phyloP scores from a whole-genome alignment of 2,329 filamentous ascomycete genomes.

The Zasmidium angulare region DNA sequence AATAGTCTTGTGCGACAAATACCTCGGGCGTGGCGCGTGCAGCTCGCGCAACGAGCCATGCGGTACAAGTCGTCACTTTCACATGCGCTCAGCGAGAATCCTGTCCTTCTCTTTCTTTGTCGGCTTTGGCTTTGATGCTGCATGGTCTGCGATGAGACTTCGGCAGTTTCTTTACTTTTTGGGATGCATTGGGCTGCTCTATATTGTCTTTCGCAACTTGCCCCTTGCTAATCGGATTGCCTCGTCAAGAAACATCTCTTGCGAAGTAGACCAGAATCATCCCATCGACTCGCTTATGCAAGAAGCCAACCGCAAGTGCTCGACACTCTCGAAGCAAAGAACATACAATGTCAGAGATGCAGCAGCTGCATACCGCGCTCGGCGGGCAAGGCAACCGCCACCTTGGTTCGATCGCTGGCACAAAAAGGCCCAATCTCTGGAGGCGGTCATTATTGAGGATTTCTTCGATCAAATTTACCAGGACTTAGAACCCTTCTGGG shows the following conservation, averaged over 20 bases:
- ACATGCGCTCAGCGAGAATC: too few relatives aligned
- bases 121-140: too few relatives aligned
- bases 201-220: neutral
- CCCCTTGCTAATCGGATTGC: neutral
- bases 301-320: neutral
- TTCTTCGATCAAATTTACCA: constrained; percentile 51
- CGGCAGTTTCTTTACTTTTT: neutral
- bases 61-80: too few relatives aligned
- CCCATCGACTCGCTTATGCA: neutral
- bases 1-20: neutral
- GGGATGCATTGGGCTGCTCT: neutral
- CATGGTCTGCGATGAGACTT: neutral
- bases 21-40: neutral
- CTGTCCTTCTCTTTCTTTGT: too few relatives aligned
- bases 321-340: neutral
- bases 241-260: neutral
- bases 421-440: constrained; percentile 38
- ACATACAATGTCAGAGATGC: neutral
- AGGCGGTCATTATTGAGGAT: constrained; percentile 45
- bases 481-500: constrained; percentile 50
- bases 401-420: constrained; percentile 49
- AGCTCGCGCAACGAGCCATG: neutral
- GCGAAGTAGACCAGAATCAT: neutral
- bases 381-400: constrained; percentile 47
- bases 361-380: constrained; percentile 37